A percentile compares a stretch with the other conserved stretches of the same genome.
Evolutionary conservation across 371 early-diverging fungal genomes (phyloP).

Genomic region (Modicella reniformis): DNA sequence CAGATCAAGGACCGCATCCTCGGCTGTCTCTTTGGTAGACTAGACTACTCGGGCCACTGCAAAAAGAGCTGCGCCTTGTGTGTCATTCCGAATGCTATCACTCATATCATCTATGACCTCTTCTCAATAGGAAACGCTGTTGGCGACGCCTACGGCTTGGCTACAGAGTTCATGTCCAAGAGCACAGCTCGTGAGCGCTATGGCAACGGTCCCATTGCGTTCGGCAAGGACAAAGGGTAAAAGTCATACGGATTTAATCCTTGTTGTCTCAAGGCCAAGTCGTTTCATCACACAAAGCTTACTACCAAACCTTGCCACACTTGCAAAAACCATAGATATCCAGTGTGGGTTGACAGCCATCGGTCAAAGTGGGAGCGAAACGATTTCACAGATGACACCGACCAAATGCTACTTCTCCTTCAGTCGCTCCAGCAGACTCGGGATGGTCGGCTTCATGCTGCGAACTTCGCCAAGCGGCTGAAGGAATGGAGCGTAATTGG

Average conservation of each 20-base stretch:
- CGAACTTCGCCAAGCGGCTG: slow-evolving; percentile 62
- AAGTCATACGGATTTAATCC: not conserved
- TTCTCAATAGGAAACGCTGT: slow-evolving; percentile 66
- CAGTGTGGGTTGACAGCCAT: slow-evolving; percentile 54
- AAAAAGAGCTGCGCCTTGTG: not conserved
- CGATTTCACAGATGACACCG: slow-evolving; percentile 77
- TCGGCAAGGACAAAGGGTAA: slow-evolving; percentile 63
- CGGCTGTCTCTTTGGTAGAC: slow-evolving; percentile 43
- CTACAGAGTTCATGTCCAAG: slow-evolving; percentile 73
- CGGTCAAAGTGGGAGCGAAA: slow-evolving; percentile 57
- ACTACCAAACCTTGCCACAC: not conserved
- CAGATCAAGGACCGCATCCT: slow-evolving; percentile 45
- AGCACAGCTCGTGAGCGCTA: slow-evolving; percentile 57
- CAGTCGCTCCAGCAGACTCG: slow-evolving; percentile 60
- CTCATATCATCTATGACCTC: not conserved
- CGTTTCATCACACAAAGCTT: too few relatives aligned
- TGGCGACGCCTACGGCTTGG: slow-evolving; percentile 76
- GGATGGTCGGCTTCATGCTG: slow-evolving; percentile 62
- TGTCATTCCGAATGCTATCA: not conserved
- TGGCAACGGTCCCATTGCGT: slow-evolving; percentile 68
- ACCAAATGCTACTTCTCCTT: slow-evolving; percentile 69
- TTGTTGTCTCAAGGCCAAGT: too few relatives aligned
- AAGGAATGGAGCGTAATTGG: slow-evolving; percentile 63
- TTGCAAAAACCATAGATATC: slow-evolving; percentile 22
- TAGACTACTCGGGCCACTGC: not conserved